Base-by-base conservation (phyloP, 768 basidiomycete species). In the Kwoniella sp. region DNA sequence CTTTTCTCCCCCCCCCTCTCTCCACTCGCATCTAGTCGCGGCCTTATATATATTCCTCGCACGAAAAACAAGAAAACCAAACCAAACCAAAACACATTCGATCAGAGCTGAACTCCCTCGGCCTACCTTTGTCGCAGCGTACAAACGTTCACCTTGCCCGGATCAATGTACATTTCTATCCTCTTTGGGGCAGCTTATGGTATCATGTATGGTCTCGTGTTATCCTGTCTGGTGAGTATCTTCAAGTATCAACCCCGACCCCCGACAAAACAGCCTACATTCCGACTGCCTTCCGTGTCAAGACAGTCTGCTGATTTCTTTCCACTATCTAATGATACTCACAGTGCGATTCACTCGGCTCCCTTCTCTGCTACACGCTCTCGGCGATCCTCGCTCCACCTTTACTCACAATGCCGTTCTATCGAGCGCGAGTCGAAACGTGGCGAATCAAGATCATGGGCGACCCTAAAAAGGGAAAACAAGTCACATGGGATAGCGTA, bases 151-250 rank as follows among this genome's bases (percentile, higher is more conserved):
- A 94, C 93, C 7, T 85, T 97, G 15, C 94, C 95, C 0, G 94
- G 94, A 0, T 95, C 92, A 47, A 95, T 98, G 93, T 98, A 98
- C 77, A 86, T 98, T 52, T 92, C 92, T 57, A 96, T 98, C 73
- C 87, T 97, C 13, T 93, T 90, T 21, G 95, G 95, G 33, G 95
- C 95, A 0, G 90, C 96, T 2, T 98, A 92, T 88, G 94, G 94
- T 40, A 88, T 95, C 27, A 81, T 90, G 1, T 82, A 87, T 12
- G 94, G 94, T 0, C 84, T 97, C 4, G 89, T 90, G 4, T 85
- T 98, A n/a, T 90, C 90, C 10, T 97, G 94, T 72, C 85, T 88
- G n/a, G 82, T 83, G 54, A 70, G 82, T 25, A 51, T 9, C 6
- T 44, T 19, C 40, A 4, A 13, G 33, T 33, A 33, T 33, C 33